These are phyloP conservation scores for Phoma sp. DNA, from an alignment of 2,329 filamentous ascomycete genomes.

Conservation along the genomic window DNA sequence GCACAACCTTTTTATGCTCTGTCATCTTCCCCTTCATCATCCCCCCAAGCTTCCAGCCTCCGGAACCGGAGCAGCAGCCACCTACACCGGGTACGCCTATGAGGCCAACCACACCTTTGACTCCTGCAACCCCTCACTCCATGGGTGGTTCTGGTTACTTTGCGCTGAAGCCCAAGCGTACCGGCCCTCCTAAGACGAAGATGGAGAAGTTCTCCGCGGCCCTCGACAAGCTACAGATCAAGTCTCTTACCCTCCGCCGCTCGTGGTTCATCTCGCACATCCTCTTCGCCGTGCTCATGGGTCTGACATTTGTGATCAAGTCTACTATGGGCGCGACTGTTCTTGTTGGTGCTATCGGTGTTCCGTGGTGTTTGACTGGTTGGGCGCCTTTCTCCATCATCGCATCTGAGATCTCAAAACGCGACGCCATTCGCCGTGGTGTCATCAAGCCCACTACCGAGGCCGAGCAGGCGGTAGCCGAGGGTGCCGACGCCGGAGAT, in stretches of 20 bases:
- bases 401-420: constrained; percentile 85
- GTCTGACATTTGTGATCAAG: constrained; percentile 79
- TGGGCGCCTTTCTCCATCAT: constrained; percentile 98
- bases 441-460: constrained; percentile 51
- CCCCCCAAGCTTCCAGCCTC: constrained; percentile 73
- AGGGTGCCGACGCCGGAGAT: constrained; percentile 62
- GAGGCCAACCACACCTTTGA: constrained; percentile 51
- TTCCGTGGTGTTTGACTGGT: constrained; percentile 90
- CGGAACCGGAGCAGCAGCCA: constrained; percentile 30
- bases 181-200: constrained; percentile 28
- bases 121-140: constrained; percentile 43
- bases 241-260: constrained; percentile 83
- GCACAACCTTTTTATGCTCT: constrained; percentile 82
- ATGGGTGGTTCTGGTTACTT: constrained; percentile 46
- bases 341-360: constrained; percentile 81
- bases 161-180: constrained; percentile 33
- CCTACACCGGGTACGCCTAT: constrained; percentile 43
- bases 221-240: constrained; percentile 74
- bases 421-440: constrained; percentile 71
- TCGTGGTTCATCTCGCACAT: constrained; percentile 87
- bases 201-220: constrained; percentile 40
- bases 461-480: constrained; percentile 51
- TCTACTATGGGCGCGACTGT: constrained; percentile 75
- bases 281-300: constrained; percentile 84
- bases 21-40: constrained; percentile 86